A percentile compares a stretch with the other conserved stretches of the same genome.
phyloP scores from a whole-genome alignment of 1,139 yeast species.

The Saccharomycopsis hybrid region DNA sequence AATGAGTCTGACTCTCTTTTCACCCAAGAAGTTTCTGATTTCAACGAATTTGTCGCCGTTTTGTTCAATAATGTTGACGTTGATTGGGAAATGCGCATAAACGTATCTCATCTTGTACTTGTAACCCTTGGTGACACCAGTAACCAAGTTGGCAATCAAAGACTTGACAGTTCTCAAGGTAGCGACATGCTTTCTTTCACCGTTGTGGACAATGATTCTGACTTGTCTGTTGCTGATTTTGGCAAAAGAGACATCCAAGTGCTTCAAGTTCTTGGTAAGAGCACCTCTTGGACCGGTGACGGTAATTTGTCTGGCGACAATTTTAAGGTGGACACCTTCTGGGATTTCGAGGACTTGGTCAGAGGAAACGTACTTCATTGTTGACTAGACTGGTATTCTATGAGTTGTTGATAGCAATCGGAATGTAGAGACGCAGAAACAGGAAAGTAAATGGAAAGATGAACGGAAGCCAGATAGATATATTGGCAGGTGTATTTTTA shows the following conservation, averaged over 20 bases:
- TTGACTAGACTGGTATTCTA: too few species aligned
- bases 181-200: constrained; percentile 99
- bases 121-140: constrained; percentile 99
- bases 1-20: constrained; percentile 89
- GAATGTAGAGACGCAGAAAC: too few species aligned
- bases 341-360: constrained; percentile 90
- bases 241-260: constrained; percentile 87
- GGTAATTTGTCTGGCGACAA: constrained; percentile 85
- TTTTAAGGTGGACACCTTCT: constrained; percentile 86
- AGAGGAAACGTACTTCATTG: constrained; percentile 92
- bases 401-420: too few species aligned
- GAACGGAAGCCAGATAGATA: too few species aligned
- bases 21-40: constrained; percentile 99
- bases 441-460: too few species aligned
- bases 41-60: constrained; percentile 77
- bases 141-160: constrained; percentile 85
- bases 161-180: constrained; percentile 98
- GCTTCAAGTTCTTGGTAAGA: constrained; percentile 85
- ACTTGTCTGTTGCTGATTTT: constrained; percentile 68
- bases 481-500: too few species aligned
- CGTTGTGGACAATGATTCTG: constrained; percentile 93
- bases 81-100: constrained; percentile 99
- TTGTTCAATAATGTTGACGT: constrained; percentile 78
- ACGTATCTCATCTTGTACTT: constrained; percentile 99
- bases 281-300: constrained; percentile 99